Evolutionary conservation across 106 monocot species (phyloP), one percentile per base, ranked within the genome.

Genomic region (Triglochin maritima): DNA sequence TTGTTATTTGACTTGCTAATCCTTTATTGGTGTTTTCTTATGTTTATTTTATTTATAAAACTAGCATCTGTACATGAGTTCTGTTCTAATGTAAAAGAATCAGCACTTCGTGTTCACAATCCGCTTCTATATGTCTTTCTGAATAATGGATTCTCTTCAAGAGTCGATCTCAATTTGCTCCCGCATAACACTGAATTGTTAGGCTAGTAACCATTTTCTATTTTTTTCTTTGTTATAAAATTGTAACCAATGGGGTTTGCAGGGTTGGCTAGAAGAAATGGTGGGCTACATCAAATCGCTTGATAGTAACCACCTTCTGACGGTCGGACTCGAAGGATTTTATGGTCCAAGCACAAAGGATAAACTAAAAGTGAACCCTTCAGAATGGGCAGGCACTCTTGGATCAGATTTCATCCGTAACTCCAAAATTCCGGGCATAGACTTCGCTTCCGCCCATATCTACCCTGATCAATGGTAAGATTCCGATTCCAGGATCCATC

Each of bases 261-360:
- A 96, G 95, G 74, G 69, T 3, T 96, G 95, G 95, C 85, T 90
- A 43, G 90, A 90, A 74, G 95, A 96, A 46, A 96, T 96, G 90
- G 71, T 82, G 13, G 64, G 50, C 13, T 90, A 85, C 11, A 69
- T 88, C 17, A 96, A 90, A 67, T 71, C 83, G 66, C 62, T 96
- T 11, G 95, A 96, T 59, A 77, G 71, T 43, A 96, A 90, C 64
- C 95, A 96, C 60, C 79, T 96, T 1, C 44, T 96, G 56, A 96
- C 95, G 14, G 62, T 90, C 10, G 95, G 95, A 53, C 72, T 85
- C 0, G 95, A 96, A 72, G 95, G 95, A 4, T 96, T 96, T 49
- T 96, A 96, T 13, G 95, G 90, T 10, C 78, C 85, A 14, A 67
- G 82, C 52, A 65, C 87, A 3, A 56, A 54, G 4, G 81, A 85